A percentile compares a stretch with the other conserved stretches of the same genome.
These are phyloP conservation scores for Ceratocystis variospora DNA, from an alignment of 2,329 filamentous ascomycete genomes.

Conservation along the genomic window DNA sequence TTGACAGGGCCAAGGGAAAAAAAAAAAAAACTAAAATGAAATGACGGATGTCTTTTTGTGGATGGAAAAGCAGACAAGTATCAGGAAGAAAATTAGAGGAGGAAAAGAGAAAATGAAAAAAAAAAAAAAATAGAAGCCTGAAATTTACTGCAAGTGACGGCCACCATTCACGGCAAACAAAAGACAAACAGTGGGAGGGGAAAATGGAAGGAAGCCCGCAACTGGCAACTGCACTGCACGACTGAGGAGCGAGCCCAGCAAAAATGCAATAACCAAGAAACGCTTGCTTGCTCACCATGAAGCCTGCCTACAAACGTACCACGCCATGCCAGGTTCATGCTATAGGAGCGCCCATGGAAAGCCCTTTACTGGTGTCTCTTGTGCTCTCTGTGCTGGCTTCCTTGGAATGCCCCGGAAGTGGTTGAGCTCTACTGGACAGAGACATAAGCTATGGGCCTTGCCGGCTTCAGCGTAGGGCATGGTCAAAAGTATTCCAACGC, in stretches of 20 bases:
- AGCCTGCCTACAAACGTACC: neutral
- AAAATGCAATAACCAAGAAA: neutral
- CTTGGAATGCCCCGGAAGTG: neutral
- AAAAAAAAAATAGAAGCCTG: neutral
- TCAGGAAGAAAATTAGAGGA: constrained; percentile 8
- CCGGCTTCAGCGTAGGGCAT: neutral
- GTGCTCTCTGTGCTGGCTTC: neutral
- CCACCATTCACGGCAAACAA: neutral
- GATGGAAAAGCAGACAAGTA: neutral
- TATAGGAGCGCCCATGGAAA: neutral
- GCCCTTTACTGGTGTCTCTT: neutral
- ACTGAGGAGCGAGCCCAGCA: neutral
- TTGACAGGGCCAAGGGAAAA: neutral
- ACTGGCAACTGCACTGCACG: neutral
- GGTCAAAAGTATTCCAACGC: neutral
- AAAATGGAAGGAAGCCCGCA: constrained; percentile 5
- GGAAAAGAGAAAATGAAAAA: constrained; percentile 4
- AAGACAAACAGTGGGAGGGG: neutral
- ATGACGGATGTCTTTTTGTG: neutral
- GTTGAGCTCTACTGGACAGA: neutral
- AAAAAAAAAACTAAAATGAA: constrained; percentile 10
- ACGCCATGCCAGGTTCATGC: neutral
- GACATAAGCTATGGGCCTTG: neutral
- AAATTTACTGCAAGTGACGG: neutral
- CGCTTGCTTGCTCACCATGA: neutral